These are phyloP conservation scores for Chenopodium formosanum DNA, from an alignment of 148 eudicot species.

Conservation along the genomic window DNA sequence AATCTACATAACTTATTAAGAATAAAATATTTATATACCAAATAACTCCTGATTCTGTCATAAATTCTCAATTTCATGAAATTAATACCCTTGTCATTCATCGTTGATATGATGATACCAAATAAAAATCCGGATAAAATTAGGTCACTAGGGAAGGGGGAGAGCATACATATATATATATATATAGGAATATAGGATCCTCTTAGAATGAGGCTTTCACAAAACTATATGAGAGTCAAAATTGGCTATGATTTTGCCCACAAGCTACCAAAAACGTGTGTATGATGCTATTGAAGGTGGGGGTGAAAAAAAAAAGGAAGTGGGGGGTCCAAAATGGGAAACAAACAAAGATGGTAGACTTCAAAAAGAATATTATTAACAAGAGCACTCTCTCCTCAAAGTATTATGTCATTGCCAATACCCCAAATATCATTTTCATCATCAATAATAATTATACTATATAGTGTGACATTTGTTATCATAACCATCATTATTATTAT, in stretches of 20 bases:
- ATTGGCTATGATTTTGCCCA: slow-evolving; percentile 30
- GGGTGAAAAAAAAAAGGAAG: slow-evolving; percentile 3
- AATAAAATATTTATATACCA: too few species aligned
- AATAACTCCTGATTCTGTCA: too few species aligned
- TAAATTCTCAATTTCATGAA: too few species aligned
- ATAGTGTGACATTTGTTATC: slow-evolving; percentile 22
- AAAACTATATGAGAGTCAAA: slow-evolving; percentile 26
- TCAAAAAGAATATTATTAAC: slow-evolving; percentile 32
- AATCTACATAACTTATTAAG: too few species aligned
- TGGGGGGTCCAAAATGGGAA: slow-evolving; percentile 27
- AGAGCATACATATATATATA: too few species aligned
- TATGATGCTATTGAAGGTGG: slow-evolving; percentile 35
- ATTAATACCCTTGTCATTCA: too few species aligned
- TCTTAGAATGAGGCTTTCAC: slow-evolving; percentile 9
- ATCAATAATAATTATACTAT: slow-evolving; percentile 12
- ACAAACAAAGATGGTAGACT: slow-evolving; percentile 40
- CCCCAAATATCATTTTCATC: background rate
- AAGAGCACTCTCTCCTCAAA: slow-evolving; percentile 19
- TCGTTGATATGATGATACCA: background rate
- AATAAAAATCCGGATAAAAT: background rate
- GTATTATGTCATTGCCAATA: background rate
- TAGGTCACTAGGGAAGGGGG: background rate
- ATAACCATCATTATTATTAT: background rate
- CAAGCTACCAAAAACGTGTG: slow-evolving; percentile 34
- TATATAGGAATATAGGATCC: slow-evolving; percentile 1